Percentiles rank a stretch among this genome's conserved stretches.
phyloP scores from a whole-genome alignment of 2,329 filamentous ascomycete species.

The Blumeria hordei region DNA sequence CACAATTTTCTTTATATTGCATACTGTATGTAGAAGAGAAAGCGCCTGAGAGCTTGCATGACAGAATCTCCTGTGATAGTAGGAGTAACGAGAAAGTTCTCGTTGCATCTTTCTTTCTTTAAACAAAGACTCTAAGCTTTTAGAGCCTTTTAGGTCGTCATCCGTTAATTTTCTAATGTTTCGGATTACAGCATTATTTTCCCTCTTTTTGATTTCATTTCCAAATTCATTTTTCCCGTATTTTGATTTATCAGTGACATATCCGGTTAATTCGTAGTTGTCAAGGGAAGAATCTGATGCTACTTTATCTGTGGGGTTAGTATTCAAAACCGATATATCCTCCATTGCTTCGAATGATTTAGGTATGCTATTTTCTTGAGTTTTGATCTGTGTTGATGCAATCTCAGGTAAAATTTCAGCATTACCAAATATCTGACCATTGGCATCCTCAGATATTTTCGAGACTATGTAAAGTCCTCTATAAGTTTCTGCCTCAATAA shows the following conservation, averaged over 20 bases:
- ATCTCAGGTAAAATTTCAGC: not conserved
- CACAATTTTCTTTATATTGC: slow-evolving; percentile 1
- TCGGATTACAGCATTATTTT: not conserved
- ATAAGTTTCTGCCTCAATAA: not conserved
- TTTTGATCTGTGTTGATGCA: not conserved
- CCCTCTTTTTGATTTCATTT: not conserved
- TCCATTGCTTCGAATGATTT: not conserved
- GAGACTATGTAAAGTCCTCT: slow-evolving; percentile 1
- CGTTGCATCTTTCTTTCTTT: not conserved
- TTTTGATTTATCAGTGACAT: not conserved
- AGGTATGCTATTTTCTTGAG: not conserved
- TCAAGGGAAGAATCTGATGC: not conserved
- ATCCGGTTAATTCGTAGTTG: not conserved
- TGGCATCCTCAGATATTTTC: not conserved
- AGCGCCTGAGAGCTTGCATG: not conserved
- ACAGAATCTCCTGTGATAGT: not conserved
- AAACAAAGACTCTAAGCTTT: not conserved
- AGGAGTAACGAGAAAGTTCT: not conserved
- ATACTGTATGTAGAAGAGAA: not conserved
- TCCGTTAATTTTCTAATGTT: not conserved
- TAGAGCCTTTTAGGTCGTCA: not conserved
- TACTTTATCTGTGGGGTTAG: not conserved
- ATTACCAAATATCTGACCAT: not conserved
- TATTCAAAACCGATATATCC: not conserved
- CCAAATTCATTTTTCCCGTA: not conserved